Evolutionary conservation across 306 rosid species (phyloP).

Genomic region (Senna siamea): DNA sequence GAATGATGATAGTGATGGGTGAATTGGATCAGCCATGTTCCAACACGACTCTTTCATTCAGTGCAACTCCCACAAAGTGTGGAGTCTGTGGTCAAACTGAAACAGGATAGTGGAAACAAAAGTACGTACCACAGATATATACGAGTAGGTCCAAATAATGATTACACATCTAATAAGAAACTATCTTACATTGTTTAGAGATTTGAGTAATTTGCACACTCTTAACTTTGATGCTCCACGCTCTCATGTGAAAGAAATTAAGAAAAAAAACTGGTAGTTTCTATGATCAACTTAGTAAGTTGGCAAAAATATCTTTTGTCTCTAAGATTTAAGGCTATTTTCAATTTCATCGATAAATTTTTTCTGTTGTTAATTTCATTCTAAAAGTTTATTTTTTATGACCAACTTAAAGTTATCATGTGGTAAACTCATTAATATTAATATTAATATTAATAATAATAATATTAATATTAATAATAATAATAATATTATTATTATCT

Average conservation of each 20-base stretch:
- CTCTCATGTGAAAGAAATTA: neutral
- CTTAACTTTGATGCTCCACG: neutral
- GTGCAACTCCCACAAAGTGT: constrained; percentile 9
- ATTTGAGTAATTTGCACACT: neutral
- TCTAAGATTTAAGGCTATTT: too few relatives aligned
- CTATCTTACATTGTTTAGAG: neutral
- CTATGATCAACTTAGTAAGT: too few relatives aligned
- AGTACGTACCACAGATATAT: neutral
- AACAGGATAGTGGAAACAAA: neutral
- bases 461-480: too few relatives aligned
- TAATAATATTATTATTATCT: neutral
- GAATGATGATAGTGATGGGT: neutral
- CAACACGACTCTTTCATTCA: constrained; percentile 36
- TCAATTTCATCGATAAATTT: too few relatives aligned
- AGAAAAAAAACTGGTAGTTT: too few relatives aligned
- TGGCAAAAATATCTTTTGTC: too few relatives aligned
- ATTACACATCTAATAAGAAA: constrained; percentile 11
- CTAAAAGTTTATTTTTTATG: too few relatives aligned
- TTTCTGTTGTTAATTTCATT: too few relatives aligned
- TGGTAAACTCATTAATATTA: too few relatives aligned
- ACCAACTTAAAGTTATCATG: too few relatives aligned
- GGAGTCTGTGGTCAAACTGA: constrained; percentile 36
- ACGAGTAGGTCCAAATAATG: constrained; percentile 20
- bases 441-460: too few relatives aligned
- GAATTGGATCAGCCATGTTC: neutral